Evolutionary conservation across 2,329 filamentous ascomycete genomes (phyloP), one percentile per base, ranked within the genome.

Genomic region (Penicillium olsonii): DNA sequence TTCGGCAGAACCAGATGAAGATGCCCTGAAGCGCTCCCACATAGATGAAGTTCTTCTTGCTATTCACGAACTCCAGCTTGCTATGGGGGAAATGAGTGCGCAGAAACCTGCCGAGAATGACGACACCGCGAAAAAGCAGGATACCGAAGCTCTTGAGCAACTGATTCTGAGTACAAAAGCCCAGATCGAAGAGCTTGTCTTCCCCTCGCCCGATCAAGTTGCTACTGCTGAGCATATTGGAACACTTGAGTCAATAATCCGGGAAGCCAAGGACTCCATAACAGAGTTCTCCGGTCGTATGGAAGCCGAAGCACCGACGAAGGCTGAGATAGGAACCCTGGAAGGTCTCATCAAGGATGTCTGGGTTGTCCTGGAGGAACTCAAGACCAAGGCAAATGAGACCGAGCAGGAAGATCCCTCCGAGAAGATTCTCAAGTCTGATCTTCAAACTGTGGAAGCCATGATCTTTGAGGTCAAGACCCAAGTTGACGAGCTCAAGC

Each of bases 71-170:
- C 68, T 92, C 14, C 83, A 87, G 52, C 79, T 78, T 10, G 78
- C 80, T 8, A 75, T 88, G n/a, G 73, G 78, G 48, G 74, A 74
- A 20, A 66, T 82, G 51, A 63, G 78, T 59, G 61, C 78, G 58
- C 67, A 74, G 72, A 10, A 56, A 50, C n/a, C 54, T 59, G 10
- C 29, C 4, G 77, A 80, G 40, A 83, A 84, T 31, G 68, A 37
- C 8, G n/a, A 35, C 1, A n/a, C 78, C 2, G 85, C 87, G 5
- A 84, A 79, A 26, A 89, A 89, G 65, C 90, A 96, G 57, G 92
- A 97, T 60, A 89, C 92, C 0, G 84, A 92, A 53, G 90, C 90
- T 10, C 92, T 97, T 50, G 92, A 96, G 69, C 95, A 88, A 0
- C 84, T 97, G 41, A 79, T 97, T 11, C 84, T 87, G 35, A 96